Percentiles rank a stretch among this genome's conserved stretches.
These are phyloP conservation scores for Exidia glandulosa DNA, from an alignment of 768 basidiomycete genomes.

Conservation along the genomic window DNA sequence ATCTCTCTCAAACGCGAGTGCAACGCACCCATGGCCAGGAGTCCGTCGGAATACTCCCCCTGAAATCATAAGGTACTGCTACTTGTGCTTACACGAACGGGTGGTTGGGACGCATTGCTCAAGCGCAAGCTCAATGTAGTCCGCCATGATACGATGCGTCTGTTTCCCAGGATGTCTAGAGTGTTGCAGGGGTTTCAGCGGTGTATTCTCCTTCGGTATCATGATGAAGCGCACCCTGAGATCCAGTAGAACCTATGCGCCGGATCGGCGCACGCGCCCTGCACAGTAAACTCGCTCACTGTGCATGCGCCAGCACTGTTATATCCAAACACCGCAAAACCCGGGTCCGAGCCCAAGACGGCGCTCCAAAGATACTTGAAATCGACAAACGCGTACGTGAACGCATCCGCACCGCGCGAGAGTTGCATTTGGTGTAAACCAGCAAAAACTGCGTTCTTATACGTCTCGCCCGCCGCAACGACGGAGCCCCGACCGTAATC, in stretches of 20 bases:
- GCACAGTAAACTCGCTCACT: slow-evolving; percentile 9
- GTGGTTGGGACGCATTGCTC: no score
- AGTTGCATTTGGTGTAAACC: slow-evolving; percentile 26
- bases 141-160: no score
- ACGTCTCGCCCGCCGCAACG: slow-evolving; percentile 32
- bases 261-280: slow-evolving; percentile 15
- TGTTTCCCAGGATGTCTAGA: no score
- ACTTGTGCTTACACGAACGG: no score
- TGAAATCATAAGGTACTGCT: no score
- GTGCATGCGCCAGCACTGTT: slow-evolving; percentile 27
- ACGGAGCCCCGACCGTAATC: slow-evolving; percentile 38
- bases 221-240: no score
- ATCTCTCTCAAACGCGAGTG: no score
- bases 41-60: no score
- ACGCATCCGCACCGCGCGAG: slow-evolving; percentile 11
- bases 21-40: no score
- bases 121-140: no score
- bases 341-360: slow-evolving; percentile 30
- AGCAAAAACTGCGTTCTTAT: slow-evolving; percentile 34
- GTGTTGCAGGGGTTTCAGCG: no score
- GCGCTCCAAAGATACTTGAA: slow-evolving; percentile 41
- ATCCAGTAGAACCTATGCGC: slow-evolving; percentile 47
- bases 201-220: no score
- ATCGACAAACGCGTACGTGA: slow-evolving; percentile 36
- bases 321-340: slow-evolving; percentile 39